phyloP scores from a whole-genome alignment of 2,329 filamentous ascomycete species.

The Botrytis squamosa region DNA sequence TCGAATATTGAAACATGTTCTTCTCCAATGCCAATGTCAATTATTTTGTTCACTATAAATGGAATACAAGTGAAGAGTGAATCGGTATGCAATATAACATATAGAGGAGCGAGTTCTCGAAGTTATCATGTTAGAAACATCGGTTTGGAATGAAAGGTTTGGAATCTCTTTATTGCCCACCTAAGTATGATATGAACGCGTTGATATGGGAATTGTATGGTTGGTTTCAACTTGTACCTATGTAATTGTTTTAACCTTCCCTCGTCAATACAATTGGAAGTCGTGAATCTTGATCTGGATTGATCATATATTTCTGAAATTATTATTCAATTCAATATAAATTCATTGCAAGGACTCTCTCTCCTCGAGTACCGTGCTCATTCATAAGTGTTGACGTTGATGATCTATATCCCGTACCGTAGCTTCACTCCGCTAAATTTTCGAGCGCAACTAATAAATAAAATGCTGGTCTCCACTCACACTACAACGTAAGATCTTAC shows the following conservation, averaged over 20 bases:
- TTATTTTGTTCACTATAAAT: not conserved
- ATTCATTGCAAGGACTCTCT: not conserved
- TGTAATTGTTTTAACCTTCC: not conserved
- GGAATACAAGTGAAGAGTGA: not conserved
- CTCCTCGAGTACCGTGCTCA: not conserved
- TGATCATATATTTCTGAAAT: not conserved
- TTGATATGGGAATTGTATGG: not conserved
- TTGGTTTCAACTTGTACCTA: not conserved
- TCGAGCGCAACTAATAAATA: not conserved
- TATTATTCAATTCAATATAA: not conserved
- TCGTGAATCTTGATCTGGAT: not conserved
- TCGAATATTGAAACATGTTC: not conserved
- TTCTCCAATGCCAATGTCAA: not conserved
- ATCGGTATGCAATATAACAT: not conserved
- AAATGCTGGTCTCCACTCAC: not conserved
- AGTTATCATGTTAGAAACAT: not conserved
- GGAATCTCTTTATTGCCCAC: not conserved
- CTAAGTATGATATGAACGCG: not conserved
- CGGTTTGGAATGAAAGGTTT: not conserved
- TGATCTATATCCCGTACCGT: not conserved
- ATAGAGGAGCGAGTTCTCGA: not conserved
- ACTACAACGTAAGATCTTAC: not conserved
- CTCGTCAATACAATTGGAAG: not conserved
- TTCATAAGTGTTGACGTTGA: not conserved
- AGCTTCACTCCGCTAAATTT: not conserved